Base-by-base conservation (phyloP, 116 monocot species). In the Dioscorea cayenensis region DNA sequence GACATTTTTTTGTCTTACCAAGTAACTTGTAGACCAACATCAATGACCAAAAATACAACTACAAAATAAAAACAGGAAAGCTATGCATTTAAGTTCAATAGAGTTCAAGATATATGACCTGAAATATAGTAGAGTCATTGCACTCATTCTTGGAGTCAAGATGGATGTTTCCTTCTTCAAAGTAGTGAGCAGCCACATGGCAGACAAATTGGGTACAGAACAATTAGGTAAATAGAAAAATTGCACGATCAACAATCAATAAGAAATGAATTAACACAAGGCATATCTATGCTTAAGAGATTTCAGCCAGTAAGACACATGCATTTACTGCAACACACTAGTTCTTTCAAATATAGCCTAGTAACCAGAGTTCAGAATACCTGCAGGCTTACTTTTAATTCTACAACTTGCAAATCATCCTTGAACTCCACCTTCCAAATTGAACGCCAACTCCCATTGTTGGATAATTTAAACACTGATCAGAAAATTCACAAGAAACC, bases 131-230 rank as follows among this genome's bases (percentile, higher is more conserved):
- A 66, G 94, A 94, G 65, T 94, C 91, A 69, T 81, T 84, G 87
- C 86, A 89, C 65, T 89, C 89, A 67, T 85, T 79, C 16, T 85
- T 94, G 37, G 99, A 68, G 73, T 91, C 87, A n/a, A 99, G 80
- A 80, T 99, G 99, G 49, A 99, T 94, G 79, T 99, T 99, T 84
- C 99, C 99, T 89, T 99, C 94, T 68, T 99, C 99, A 78, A 91
- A 99, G 80, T 99, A 99, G 77, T 99, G 94, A 21, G 89, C 91
- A 84, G 68, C 81, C 63, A 99, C 89, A 94, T 99, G 81, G 55
- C 36, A 84, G 28, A 69, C 49, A 51, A 0, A 25, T 28, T 25
- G 14, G 9, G 14, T 51, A 10, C 32, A 22, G 13, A 69, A 69
- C 4, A 28, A 18, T 1, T 2, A 69, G 19, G 27, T 8, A 50